Evolutionary conservation across 495 filamentous ascomycete species (phyloP).

Genomic region (Pseudotulostoma volvatum): DNA sequence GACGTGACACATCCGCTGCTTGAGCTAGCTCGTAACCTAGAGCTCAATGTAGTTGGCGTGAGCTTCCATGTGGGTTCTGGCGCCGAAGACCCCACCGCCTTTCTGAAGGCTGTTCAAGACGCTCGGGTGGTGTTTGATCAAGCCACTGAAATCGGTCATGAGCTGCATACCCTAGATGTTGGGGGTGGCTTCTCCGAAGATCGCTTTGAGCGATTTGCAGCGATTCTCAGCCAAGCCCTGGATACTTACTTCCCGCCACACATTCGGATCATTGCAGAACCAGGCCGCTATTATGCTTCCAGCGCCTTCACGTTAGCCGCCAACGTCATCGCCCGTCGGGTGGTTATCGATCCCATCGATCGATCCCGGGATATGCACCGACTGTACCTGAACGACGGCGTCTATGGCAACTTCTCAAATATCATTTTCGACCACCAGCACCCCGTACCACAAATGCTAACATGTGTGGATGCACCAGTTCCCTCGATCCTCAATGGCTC

Average conservation of each 20-base stretch:
- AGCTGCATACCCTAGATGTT: slow-evolving; percentile 78
- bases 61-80: slow-evolving; percentile 98
- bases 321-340: slow-evolving; percentile 89
- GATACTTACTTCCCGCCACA: slow-evolving; percentile 75
- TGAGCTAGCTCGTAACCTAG: slow-evolving; percentile 65
- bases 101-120: slow-evolving; percentile 77
- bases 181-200: slow-evolving; percentile 84
- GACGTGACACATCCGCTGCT: slow-evolving; percentile 65
- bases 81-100: slow-evolving; percentile 75
- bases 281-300: slow-evolving; percentile 87
- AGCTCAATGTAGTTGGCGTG: slow-evolving; percentile 88
- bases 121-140: slow-evolving; percentile 82
- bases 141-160: slow-evolving; percentile 58
- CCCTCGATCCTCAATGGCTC: slow-evolving; percentile 33
- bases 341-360: slow-evolving; percentile 45
- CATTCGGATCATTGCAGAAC: slow-evolving; percentile 86
- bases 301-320: slow-evolving; percentile 86
- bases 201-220: slow-evolving; percentile 80
- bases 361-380: slow-evolving; percentile 58
- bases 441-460: slow-evolving; percentile 66
- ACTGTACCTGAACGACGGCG: slow-evolving; percentile 91
- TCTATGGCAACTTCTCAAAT: slow-evolving; percentile 96
- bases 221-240: slow-evolving; percentile 59
- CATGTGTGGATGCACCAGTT: slow-evolving; percentile 34
- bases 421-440: slow-evolving; percentile 99